Percentiles rank a stretch among this genome's conserved stretches.
phyloP scores from a whole-genome alignment of 768 basidiomycete genomes.

The Auricularia cornea region DNA sequence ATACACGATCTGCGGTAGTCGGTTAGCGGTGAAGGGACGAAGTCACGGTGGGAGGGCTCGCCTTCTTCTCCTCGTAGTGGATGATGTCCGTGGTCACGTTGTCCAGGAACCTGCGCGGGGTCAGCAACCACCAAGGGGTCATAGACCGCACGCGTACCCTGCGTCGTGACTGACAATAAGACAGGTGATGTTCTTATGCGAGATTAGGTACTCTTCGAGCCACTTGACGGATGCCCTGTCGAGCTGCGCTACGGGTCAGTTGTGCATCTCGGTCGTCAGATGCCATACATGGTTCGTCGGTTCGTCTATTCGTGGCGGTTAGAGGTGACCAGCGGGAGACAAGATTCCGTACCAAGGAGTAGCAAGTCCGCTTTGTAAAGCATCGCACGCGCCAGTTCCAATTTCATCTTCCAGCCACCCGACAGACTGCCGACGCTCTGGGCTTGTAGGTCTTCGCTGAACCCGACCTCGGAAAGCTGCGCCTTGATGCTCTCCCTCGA shows the following conservation, averaged over 20 bases:
- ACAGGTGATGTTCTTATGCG: conserved; percentile 79
- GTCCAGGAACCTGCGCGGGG: conserved; percentile 68
- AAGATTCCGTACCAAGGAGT: conserved; percentile 47
- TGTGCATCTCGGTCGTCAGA: background rate
- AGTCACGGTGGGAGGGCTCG: conserved; percentile 16
- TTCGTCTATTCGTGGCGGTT: conserved; percentile 31
- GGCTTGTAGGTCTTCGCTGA: conserved; percentile 76
- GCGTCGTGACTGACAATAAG: conserved; percentile 96
- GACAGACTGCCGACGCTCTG: conserved; percentile 85
- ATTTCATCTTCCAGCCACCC: conserved; percentile 99
- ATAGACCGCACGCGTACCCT: conserved; percentile 41
- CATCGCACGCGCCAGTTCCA: conserved; percentile 94
- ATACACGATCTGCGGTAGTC: conserved; percentile 61
- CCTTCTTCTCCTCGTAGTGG: conserved; percentile 94
- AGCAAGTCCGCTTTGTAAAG: conserved; percentile 86
- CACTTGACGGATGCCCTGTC: conserved; percentile 81
- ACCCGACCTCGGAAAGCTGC: conserved; percentile 83
- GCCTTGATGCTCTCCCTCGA: conserved; percentile 64
- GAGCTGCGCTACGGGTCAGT: conserved; percentile 37
- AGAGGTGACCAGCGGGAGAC: conserved; percentile 6
- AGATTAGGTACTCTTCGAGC: conserved; percentile 81
- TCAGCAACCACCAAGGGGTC: background rate
- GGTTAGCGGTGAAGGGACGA: conserved; percentile 9
- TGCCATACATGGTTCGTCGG: conserved; percentile 91
- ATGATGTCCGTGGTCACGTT: conserved; percentile 94